Evolutionary conservation across 352 stramenopile genomes (phyloP).

Genomic region (Proteromonas lacertae): DNA sequence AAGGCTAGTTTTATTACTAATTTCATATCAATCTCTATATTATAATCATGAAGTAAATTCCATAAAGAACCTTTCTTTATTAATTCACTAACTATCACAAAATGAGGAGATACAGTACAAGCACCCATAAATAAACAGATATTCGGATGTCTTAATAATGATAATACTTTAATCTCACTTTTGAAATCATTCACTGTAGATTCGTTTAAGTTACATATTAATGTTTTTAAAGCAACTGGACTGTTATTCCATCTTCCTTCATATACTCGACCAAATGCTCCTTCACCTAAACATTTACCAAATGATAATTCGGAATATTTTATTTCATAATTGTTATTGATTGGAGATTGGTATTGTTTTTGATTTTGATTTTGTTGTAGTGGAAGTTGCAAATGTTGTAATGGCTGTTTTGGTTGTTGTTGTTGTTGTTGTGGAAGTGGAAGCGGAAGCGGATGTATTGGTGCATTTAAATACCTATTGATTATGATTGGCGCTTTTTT

Average conservation of each 20-base stretch:
- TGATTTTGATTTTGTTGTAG: too few relatives aligned
- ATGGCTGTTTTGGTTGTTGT: too few relatives aligned
- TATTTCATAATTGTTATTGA: background rate
- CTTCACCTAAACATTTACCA: constrained; percentile 8
- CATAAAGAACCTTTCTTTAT: constrained; percentile 65
- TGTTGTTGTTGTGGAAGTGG: too few relatives aligned
- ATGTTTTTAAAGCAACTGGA: constrained; percentile 63
- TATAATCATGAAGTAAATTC: constrained; percentile 36
- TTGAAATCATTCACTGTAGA: constrained; percentile 4
- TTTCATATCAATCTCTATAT: constrained; percentile 2
- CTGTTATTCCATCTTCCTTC: constrained; percentile 69
- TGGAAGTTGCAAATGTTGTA: too few relatives aligned
- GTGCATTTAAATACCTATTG: too few relatives aligned
- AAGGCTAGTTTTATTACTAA: constrained; percentile 3
- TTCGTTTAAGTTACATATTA: constrained; percentile 3
- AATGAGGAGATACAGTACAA: constrained; percentile 64
- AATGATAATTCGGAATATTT: background rate
- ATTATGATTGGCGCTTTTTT: too few relatives aligned
- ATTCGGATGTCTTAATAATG: constrained; percentile 74
- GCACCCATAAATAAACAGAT: constrained; percentile 90
- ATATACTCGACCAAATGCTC: constrained; percentile 50
- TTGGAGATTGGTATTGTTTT: background rate
- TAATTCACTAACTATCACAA: constrained; percentile 80
- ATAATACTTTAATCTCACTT: constrained; percentile 13
- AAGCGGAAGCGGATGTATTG: too few relatives aligned